Evolutionary conservation across 2,329 filamentous ascomycete genomes (phyloP), one percentile per base, ranked within the genome.

Genomic region (Scolecobasidium constrictum): DNA sequence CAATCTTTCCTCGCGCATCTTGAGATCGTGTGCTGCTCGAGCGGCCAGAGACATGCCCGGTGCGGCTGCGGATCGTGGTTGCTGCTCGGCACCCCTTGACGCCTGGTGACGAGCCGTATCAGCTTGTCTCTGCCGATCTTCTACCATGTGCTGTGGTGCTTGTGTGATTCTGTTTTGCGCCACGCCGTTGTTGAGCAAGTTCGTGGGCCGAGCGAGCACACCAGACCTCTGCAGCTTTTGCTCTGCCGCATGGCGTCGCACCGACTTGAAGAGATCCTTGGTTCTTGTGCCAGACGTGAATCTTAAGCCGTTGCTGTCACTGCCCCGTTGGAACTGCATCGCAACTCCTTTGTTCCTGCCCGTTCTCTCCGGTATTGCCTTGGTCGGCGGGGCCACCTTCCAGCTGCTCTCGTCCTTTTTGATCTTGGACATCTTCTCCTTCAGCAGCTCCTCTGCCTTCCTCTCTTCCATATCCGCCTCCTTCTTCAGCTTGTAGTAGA

Each of bases 251-350:
- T 42, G 23, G 7, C 40, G 31, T 23, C 34, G 31, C 9, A 34
- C 40, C 6, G 16, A 11, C 17, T 31, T 20, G 31, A 42, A 35
- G 6, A 42, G 20, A 15, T 42, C 34, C 33, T 37, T 42, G 7
- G 40, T 42, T 33, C 36, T 42, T 15, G 23, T 35, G 4, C 40
- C 40, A 22, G 23, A 20, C 33, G 40, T 42, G 40, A 42, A 42
- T n/a, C 40, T 20, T 15, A 42, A 21, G 13, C 19, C 22, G n/a
- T 31, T 42, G 11, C 36, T 44, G 15, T 44, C 42, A 21, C 20
- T 22, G n/a, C 19, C 35, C 23, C 36, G 35, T 11, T 26, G 34
- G 21, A 42, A 42, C 17, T 31, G 33, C 19, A 11, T 44, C 35
- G n/a, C 19, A 11, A 36, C 16, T 17, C 35, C 35, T 13, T 37